Base-by-base conservation (phyloP, 441 rosid species). In the Manihot esculenta region DNA sequence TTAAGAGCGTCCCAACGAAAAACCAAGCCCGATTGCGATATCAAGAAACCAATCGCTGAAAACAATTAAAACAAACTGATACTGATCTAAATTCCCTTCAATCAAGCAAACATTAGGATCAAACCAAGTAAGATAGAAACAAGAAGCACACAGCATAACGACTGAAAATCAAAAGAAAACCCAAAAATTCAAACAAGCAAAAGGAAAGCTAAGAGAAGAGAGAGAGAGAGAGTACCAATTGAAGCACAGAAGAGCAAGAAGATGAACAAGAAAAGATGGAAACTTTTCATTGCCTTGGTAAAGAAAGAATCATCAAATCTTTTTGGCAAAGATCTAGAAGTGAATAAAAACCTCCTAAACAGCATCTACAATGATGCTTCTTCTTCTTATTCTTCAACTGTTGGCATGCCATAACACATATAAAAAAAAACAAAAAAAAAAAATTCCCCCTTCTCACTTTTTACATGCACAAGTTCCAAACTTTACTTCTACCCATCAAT, bases 141-240 rank as follows among this genome's bases (percentile, higher is more conserved):
- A 58, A 21, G 77, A 69, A 53, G n/a, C n/a, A 63, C 5, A 47
- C 60, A 69, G 27, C 24, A 63, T n/a, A 72, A 49, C 18, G n/a
- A 47, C 56, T 60, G 44, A 26, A 79, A 53, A 57, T 18, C 45
- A 50, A 71, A 50, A 54, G 71, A 74, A 64, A 49, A 23, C 71
- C 7, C 17, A n/a, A 23, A 3, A 57, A 2, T 15, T 12, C 15
- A 24, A 64, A 50, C 44, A 27, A 11, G 10, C 33, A 42, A 59
- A 6, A 20, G 5, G 1, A 42, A 49, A 35, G 50, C 27, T 38
- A n/a, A 56, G 30, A 59, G 20, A 14, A 60, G 47, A 38, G n/a
- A 74, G 13, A 60, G 47, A 38, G n/a, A 74, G 54, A 71, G 75
- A 61, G 74, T 84, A 88, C 89, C 89, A 58, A 73, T 71, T 42